Base-by-base conservation (phyloP, 2,329 filamentous ascomycete species). In the Trichophyton simii region DNA sequence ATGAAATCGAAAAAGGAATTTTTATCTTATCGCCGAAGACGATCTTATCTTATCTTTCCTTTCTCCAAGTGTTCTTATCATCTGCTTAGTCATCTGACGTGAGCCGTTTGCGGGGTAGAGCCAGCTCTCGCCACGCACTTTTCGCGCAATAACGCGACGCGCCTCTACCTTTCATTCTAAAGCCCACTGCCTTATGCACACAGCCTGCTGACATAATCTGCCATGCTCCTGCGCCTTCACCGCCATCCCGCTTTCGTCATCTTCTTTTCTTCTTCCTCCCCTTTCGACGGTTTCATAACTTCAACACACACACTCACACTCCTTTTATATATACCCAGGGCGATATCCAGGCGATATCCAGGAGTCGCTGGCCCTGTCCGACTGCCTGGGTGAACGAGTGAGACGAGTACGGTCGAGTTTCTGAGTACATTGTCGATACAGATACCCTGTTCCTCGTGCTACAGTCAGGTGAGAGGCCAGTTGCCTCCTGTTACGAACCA, bases 201-300 rank as follows among this genome's bases (percentile, higher is more conserved):
- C 55, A 25, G 8, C 50, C 22, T 9, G 60, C 44, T 57, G 52
- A 57, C 25, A 28, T 58, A 54, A 54, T 11, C 50, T 11, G 11
- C n/a, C 22, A 25, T 7, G 9, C 28, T 54, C 3, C 9, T 25
- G 50, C 22, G 50, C 20, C n/a, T 31, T 60, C 59, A 34, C 36
- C 36, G 55, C 41, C 52, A 15, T 57, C 60, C 52, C 52, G 54
- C 34, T 38, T 28, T 59, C 59, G 20, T 60, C 64, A 63, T 38
- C 28, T 54, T 58, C 60, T 60, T 38, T 50, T 57, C 60, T 61
- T 58, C 58, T 59, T n/a, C 36, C 55, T 31, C 54, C 28, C 28
- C 3, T 46, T 22, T 57, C 55, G 36, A 7, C 1, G 28, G 28
- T 31, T 60, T 44, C 58, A 25, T 58, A 28, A 41, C 34, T 57